Conservation (phyloP, 768 basidiomycete genomes). For the Hygrophorus pudorinus region DNA sequence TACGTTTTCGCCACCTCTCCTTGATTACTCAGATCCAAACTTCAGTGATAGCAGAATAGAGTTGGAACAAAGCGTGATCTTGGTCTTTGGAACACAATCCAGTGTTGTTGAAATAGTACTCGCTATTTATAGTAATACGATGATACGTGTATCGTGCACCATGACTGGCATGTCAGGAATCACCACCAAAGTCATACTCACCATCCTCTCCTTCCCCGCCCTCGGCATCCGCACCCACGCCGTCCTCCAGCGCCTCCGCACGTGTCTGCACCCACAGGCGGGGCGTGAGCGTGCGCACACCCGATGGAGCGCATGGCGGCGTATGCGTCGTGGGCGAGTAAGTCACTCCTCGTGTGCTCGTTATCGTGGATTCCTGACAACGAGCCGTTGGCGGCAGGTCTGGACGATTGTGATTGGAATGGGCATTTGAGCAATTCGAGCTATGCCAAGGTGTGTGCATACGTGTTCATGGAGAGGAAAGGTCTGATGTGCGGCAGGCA, state of each 20-base stretch:
- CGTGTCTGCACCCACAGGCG: constrained; percentile 27
- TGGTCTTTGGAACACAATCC: no score
- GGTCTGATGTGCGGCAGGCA: constrained; percentile 17
- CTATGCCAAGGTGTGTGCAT: constrained; percentile 52
- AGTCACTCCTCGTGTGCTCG: constrained; percentile 16
- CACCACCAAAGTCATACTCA: constrained; percentile 35
- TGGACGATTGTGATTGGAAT: constrained; percentile 70
- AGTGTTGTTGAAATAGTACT: no score
- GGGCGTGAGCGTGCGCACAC: constrained; percentile 23
- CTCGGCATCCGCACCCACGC: constrained; percentile 24
- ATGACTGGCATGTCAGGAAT: neutral
- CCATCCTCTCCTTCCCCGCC: constrained; percentile 40
- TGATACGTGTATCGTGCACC: no score
- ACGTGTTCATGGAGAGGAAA: neutral
- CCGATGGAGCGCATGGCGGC: constrained; percentile 38
- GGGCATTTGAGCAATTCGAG: constrained; percentile 73
- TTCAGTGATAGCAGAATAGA: no score
- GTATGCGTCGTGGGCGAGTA: constrained; percentile 48
- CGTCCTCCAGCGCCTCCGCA: constrained; percentile 22
- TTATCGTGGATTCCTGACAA: neutral
- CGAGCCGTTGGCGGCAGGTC: constrained; percentile 23
- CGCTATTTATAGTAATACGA: no score
- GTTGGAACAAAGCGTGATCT: no score
- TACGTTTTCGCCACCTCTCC: no score
- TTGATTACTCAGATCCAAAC: no score